Conservation (phyloP, 768 basidiomycete genomes). For the Pleurotus platypus region DNA sequence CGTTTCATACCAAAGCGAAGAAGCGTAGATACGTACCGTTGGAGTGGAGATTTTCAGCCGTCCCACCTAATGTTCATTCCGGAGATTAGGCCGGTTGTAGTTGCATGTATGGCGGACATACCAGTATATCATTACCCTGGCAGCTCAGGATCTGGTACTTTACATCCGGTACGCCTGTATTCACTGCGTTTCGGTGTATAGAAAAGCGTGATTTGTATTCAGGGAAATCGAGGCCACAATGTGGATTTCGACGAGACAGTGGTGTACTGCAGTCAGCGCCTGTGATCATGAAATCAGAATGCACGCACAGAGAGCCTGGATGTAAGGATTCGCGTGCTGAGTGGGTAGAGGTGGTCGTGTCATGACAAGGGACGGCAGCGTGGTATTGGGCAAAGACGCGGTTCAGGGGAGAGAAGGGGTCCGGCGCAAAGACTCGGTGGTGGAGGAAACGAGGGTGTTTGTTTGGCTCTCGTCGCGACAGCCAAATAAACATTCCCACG, state of each 20-base stretch:
- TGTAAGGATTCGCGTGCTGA: slow-evolving; percentile 45
- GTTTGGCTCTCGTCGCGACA: not conserved
- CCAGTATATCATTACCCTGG: slow-evolving; percentile 84
- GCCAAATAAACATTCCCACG: not conserved
- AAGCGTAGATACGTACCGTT: slow-evolving; percentile 52
- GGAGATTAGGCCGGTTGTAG: not conserved
- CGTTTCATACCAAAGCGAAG: too few relatives aligned
- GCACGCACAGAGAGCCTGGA: slow-evolving; percentile 35
- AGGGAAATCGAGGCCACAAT: not conserved
- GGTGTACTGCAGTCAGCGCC: slow-evolving; percentile 12
- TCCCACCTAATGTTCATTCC: slow-evolving; percentile 54
- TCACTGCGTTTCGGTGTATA: slow-evolving; percentile 22
- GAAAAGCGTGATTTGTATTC: not conserved
- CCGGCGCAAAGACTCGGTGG: slow-evolving; percentile 1
- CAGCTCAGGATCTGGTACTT: slow-evolving; percentile 92
- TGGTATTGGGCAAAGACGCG: not conserved
- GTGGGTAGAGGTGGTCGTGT: slow-evolving; percentile 50
- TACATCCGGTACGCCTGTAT: slow-evolving; percentile 56
- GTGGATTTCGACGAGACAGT: not conserved
- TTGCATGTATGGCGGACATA: slow-evolving; percentile 27
- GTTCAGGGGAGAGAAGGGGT: slow-evolving; percentile 8
- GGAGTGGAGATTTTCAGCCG: slow-evolving; percentile 80
- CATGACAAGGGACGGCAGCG: slow-evolving; percentile 25
- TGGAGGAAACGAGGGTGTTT: slow-evolving; percentile 6
- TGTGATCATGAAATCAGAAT: slow-evolving; percentile 3